These are phyloP conservation scores for Trypanosoma vivax DNA, from an alignment of 208 protist genomes.

Conservation along the genomic window DNA sequence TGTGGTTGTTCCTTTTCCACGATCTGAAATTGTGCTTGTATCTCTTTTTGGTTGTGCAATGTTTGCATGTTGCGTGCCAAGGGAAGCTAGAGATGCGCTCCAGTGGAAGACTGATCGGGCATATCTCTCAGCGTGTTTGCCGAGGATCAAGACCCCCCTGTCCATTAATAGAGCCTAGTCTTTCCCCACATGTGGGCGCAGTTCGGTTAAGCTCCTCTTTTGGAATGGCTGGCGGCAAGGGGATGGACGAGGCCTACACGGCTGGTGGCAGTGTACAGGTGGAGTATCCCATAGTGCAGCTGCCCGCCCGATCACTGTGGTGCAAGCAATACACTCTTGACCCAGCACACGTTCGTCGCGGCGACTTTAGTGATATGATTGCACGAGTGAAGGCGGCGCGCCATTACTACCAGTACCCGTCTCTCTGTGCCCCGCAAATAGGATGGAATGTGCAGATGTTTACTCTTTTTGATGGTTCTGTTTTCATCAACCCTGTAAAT, in stretches of 20 bases:
- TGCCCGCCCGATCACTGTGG: slow-evolving; percentile 79
- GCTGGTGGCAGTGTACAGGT: slow-evolving; percentile 23
- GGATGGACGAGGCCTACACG: slow-evolving; percentile 12
- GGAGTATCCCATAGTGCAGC: slow-evolving; percentile 73
- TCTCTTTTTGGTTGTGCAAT: too few species aligned
- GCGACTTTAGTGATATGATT: slow-evolving; percentile 68
- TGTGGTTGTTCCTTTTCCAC: too few species aligned
- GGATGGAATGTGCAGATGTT: slow-evolving; percentile 89
- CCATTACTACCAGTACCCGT: slow-evolving; percentile 85
- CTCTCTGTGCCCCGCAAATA: slow-evolving; percentile 77
- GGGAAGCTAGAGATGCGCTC: too few species aligned
- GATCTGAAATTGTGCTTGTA: too few species aligned
- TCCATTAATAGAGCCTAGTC: too few species aligned
- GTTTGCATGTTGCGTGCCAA: too few species aligned
- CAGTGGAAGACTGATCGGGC: too few species aligned
- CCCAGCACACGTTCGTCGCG: slow-evolving; percentile 19
- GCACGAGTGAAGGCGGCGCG: slow-evolving; percentile 47
- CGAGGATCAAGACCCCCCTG: too few species aligned
- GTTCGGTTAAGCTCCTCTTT: too few species aligned
- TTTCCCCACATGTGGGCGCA: too few species aligned
- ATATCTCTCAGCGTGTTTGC: too few species aligned
- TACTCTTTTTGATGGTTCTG: slow-evolving; percentile 68
- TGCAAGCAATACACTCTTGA: slow-evolving; percentile 54
- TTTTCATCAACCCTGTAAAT: slow-evolving; percentile 86
- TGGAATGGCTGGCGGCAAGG: too few species aligned